phyloP scores from a whole-genome alignment of 1,284 basidiomycete genomes.

The Rugosomyces carneus region DNA sequence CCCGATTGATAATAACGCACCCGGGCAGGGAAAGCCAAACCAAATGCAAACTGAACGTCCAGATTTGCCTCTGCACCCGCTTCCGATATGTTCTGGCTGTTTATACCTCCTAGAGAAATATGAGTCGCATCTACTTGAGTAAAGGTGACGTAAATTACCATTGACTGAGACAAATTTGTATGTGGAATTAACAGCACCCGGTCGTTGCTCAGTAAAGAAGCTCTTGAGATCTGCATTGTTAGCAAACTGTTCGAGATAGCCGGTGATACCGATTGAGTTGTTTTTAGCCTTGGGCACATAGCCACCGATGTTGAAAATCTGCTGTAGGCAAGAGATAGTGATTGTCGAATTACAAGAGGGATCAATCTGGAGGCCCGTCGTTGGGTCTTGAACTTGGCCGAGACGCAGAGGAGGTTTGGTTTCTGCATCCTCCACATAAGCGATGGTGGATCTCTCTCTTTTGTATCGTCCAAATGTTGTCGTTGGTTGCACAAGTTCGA shows the following conservation, averaged over 20 bases:
- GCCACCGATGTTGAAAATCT: constrained; percentile 44
- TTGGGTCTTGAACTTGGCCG: constrained; percentile 21
- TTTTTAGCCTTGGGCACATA: constrained; percentile 33
- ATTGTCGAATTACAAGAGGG: constrained; percentile 47
- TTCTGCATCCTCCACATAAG: constrained; percentile 17
- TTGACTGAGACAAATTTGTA: constrained; percentile 43
- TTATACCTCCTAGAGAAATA: constrained; percentile 41
- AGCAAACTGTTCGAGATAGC: constrained; percentile 48
- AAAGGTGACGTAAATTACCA: constrained; percentile 25
- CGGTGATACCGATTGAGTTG: constrained; percentile 50
- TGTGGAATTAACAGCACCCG: constrained; percentile 36
- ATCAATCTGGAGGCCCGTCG: constrained; percentile 39
- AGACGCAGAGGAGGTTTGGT: constrained; percentile 6
- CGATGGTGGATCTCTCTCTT: constrained; percentile 17
- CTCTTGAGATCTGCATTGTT: constrained; percentile 46
- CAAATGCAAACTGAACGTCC: constrained; percentile 63
- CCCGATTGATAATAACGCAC: constrained; percentile 15
- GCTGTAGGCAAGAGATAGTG: constrained; percentile 42
- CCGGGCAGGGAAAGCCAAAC: constrained; percentile 44
- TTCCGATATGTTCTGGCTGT: constrained; percentile 46
- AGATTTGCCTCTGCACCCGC: constrained; percentile 68
- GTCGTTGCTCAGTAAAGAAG: constrained; percentile 43
- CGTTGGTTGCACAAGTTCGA: constrained; percentile 71
- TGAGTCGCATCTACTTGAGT: not conserved
- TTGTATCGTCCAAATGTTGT: constrained; percentile 59